Evolutionary conservation across 495 filamentous ascomycete genomes (phyloP).

Genomic region (Aspergillus heteromorphus): DNA sequence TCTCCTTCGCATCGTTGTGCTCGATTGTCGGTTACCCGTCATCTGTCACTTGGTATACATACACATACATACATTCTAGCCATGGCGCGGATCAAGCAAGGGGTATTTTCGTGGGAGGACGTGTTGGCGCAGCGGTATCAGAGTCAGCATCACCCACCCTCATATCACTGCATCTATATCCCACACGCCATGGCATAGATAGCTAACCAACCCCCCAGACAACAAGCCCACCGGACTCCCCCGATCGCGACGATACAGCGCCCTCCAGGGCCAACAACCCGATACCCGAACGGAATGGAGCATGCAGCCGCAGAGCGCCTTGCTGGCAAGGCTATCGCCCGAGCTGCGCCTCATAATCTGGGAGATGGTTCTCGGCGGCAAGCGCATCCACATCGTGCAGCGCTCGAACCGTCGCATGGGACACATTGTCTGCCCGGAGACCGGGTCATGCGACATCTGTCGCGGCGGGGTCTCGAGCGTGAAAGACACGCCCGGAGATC

Average conservation of each 20-base stretch:
- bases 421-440: slow-evolving; percentile 31
- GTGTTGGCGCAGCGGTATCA: slow-evolving; percentile 42
- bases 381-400: slow-evolving; percentile 40
- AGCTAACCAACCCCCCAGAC: slow-evolving; percentile 23
- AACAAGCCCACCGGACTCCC: slow-evolving; percentile 34
- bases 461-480: slow-evolving; percentile 23
- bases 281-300: slow-evolving; percentile 9
- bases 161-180: not conserved
- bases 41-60: not conserved
- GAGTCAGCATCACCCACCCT: slow-evolving; percentile 23
- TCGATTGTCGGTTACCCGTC: not conserved
- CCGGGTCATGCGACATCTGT: slow-evolving; percentile 33
- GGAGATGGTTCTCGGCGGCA: slow-evolving; percentile 33
- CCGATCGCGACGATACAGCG: slow-evolving; percentile 13
- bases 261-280: slow-evolving; percentile 4
- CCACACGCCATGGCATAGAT: not conserved
- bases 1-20: no score
- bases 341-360: slow-evolving; percentile 45
- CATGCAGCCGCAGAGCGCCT: slow-evolving; percentile 26
- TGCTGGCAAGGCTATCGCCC: slow-evolving; percentile 36
- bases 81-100: slow-evolving; percentile 39
- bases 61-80: not conserved
- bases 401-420: slow-evolving; percentile 29
- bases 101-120: slow-evolving; percentile 46
- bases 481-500: not conserved